These are phyloP conservation scores for Bretschneidera sinensis DNA, from an alignment of 345 rosid species.

Conservation along the genomic window DNA sequence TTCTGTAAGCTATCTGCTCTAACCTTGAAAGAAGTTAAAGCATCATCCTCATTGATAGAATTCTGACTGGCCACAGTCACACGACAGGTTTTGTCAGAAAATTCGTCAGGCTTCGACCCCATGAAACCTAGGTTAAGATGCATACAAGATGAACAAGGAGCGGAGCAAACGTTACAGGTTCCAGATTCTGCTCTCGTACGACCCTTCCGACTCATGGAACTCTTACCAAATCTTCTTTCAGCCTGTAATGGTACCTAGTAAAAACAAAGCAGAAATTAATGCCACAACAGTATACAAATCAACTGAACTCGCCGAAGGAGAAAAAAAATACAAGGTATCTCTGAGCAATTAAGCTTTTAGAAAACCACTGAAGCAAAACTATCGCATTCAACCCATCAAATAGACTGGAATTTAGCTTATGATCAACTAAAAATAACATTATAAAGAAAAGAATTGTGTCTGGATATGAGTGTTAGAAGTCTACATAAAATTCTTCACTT, in stretches of 20 bases:
- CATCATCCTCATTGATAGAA: slow-evolving; percentile 52
- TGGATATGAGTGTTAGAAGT: background rate
- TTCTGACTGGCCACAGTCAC: slow-evolving; percentile 47
- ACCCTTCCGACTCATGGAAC: slow-evolving; percentile 44
- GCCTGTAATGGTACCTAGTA: slow-evolving; percentile 32
- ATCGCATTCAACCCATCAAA: background rate
- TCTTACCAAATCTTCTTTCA: slow-evolving; percentile 30
- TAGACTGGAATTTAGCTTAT: background rate
- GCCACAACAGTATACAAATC: background rate
- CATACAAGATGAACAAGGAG: slow-evolving; percentile 86
- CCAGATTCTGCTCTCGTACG: slow-evolving; percentile 54
- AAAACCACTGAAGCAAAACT: background rate
- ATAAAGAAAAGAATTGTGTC: background rate
- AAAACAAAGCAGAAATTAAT: slow-evolving; percentile 10
- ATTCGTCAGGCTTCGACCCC: slow-evolving; percentile 54
- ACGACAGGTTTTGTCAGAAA: slow-evolving; percentile 59
- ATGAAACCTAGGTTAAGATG: slow-evolving; percentile 44
- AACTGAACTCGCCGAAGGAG: background rate
- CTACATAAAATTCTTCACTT: background rate
- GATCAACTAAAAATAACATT: background rate
- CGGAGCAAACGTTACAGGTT: slow-evolving; percentile 70
- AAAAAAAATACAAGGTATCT: background rate
- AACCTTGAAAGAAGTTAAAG: slow-evolving; percentile 22
- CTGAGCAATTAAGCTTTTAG: background rate
- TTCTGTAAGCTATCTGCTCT: slow-evolving; percentile 34